A percentile compares a stretch with the other conserved stretches of the same genome.
phyloP scores from a whole-genome alignment of 805 yeast genomes.

The Starmerella bacillaris region DNA sequence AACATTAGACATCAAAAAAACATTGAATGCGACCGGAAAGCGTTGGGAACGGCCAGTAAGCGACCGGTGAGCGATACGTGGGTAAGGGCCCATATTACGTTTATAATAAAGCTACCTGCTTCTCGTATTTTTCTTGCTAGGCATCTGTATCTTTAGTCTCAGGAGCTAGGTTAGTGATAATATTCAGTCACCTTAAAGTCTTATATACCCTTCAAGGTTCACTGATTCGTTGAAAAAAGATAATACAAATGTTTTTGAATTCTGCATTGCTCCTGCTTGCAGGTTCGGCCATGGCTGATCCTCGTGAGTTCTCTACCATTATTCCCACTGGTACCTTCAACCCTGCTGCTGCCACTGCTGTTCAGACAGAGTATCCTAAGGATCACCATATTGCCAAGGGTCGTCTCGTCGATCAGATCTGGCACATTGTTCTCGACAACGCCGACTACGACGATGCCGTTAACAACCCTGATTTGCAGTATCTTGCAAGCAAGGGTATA shows the following conservation, averaged over 20 bases:
- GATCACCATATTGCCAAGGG: conserved; percentile 19
- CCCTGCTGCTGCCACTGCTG: conserved; percentile 20
- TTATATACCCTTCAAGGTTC: conserved; percentile 7
- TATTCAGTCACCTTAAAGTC: not conserved
- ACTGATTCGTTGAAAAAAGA: conserved; percentile 1
- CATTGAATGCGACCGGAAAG: conserved; percentile 5
- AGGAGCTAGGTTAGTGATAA: not conserved
- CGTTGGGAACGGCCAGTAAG: conserved; percentile 7
- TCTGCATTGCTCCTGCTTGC: conserved; percentile 13
- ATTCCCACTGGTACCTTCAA: conserved; percentile 19
- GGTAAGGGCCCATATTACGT: conserved; percentile 5
- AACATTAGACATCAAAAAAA: conserved; percentile 3
- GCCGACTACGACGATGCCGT: conserved; percentile 35
- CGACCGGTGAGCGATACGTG: conserved; percentile 5
- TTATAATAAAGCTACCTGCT: conserved; percentile 2
- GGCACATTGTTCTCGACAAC: conserved; percentile 34
- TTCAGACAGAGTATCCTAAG: conserved; percentile 20
- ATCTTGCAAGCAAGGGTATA: conserved; percentile 30
- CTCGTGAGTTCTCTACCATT: conserved; percentile 17
- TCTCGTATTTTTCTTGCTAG: conserved; percentile 1
- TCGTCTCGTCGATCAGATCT: conserved; percentile 19
- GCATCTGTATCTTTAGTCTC: not conserved
- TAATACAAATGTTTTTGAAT: conserved; percentile 9
- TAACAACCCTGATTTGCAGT: conserved; percentile 28
- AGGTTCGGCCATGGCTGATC: conserved; percentile 16